These are phyloP conservation scores for Globisporangium okanoganense DNA, from an alignment of 352 stramenopile genomes.

Conservation along the genomic window DNA sequence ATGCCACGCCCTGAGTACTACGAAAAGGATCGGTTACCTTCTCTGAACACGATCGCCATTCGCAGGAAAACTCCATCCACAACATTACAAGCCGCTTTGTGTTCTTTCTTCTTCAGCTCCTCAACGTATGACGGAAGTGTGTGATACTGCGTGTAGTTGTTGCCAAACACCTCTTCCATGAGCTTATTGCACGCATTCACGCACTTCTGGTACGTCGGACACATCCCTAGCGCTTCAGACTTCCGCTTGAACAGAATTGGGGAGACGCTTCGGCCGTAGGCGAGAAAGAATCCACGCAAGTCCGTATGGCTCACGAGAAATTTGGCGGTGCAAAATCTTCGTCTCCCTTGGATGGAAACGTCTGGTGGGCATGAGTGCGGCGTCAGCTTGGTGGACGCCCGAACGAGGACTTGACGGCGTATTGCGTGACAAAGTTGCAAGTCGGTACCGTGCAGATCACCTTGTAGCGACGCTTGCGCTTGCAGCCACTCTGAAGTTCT, in stretches of 20 bases:
- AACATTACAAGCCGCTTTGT: not conserved
- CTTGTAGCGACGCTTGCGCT: not conserved
- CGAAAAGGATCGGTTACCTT: not conserved
- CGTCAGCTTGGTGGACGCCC: not conserved
- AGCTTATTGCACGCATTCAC: not conserved
- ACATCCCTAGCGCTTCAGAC: not conserved
- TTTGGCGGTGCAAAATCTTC: not conserved
- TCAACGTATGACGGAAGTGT: not conserved
- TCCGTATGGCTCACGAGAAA: not conserved
- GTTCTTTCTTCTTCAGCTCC: not conserved
- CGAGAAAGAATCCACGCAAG: not conserved
- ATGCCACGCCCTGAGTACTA: not conserved
- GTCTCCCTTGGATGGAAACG: not conserved
- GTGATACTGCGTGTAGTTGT: not conserved
- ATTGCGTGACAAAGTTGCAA: not conserved
- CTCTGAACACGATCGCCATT: not conserved
- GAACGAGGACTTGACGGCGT: not conserved
- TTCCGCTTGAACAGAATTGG: not conserved
- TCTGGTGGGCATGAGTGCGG: not conserved
- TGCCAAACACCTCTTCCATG: not conserved
- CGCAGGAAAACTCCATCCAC: not conserved
- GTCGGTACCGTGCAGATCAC: not conserved
- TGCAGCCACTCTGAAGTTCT: not conserved
- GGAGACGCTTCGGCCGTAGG: not conserved
- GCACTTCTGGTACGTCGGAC: not conserved